Percentiles rank a stretch among this genome's conserved stretches.
phyloP scores from a whole-genome alignment of 371 early-diverging fungal genomes.

The Blakeslea trispora region DNA sequence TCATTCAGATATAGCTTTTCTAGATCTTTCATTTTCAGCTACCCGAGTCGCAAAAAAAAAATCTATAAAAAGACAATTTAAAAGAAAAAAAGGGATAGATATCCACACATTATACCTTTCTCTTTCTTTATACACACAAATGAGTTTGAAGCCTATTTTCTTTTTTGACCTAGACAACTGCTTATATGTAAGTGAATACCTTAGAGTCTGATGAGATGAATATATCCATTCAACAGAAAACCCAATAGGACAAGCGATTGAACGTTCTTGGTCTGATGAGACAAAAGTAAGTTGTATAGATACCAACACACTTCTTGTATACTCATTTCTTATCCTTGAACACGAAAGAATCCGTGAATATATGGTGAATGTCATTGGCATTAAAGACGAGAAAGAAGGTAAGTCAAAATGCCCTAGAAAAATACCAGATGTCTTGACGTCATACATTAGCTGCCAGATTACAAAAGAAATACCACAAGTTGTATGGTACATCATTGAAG shows the following conservation, averaged over 20 bases:
- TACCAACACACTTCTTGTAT: no score
- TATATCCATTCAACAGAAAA: no score
- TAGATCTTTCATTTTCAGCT: no score
- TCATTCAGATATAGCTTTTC: no score
- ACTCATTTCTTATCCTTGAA: no score
- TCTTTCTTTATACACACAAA: not conserved
- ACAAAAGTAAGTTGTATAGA: conserved; percentile 48
- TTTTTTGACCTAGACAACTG: conserved; percentile 89
- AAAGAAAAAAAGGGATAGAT: conserved; percentile 1
- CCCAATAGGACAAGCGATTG: conserved; percentile 38
- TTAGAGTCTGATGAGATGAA: not conserved
- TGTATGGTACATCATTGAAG: conserved; percentile 81
- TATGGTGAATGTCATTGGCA: conserved; percentile 47
- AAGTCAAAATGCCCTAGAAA: conserved; percentile 3
- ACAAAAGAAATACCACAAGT: conserved; percentile 58
- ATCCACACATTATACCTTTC: not conserved
- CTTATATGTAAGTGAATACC: conserved; percentile 58
- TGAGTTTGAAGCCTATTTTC: conserved; percentile 56
- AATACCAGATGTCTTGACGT: not conserved
- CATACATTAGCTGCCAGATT: conserved; percentile 43
- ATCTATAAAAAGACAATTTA: no score
- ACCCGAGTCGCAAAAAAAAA: no score
- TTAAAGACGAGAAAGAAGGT: conserved; percentile 48
- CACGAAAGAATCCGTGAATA: conserved; percentile 60
- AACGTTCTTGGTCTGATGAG: conserved; percentile 69